Base-by-base conservation (phyloP, 768 basidiomycete species). In the Psilocybe cubensis region DNA sequence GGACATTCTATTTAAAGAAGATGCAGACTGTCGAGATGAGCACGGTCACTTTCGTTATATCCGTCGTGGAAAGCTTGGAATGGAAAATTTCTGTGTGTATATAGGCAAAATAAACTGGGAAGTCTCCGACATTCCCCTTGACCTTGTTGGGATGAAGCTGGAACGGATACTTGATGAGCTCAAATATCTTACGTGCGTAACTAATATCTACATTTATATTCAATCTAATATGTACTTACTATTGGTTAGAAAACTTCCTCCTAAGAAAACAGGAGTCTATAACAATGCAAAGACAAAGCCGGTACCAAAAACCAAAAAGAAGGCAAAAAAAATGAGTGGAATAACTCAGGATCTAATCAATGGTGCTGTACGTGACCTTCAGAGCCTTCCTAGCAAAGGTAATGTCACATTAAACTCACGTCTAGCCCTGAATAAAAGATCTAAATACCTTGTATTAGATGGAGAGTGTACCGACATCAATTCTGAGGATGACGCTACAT, bases 1-100 rank as follows among this genome's bases (percentile, higher is more conserved):
- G 24, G 60, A 62, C 23, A 47, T 50, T 8, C 47, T 62, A 10
- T 62, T 54, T 21, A 55, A 55, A 11, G 46, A 57, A 27, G 38
- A 57, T 24, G 17, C 52, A 21, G 44, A 45, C 20, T 24, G n/a
- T 21, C 56, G 53, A 9, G 23, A 23, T 14, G 24, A 44, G 7
- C 35, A 31, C 21, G 60, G 60, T 6, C 46, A 35, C 10, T 35
- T 62, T 18, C 33, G 11, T 2, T 14, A 58, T 48, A 23, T 62
- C 4, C 24, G 23, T 14, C 38, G 53, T 4, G 53, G 60, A 10
- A 8, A 23, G 4, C 38, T 28, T 38, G 60, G 57, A 1, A 25
- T 58, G 18, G 47, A 54, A 18, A 23, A 42, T 2, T 46, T 58
- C 10, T 17, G 53, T 18, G 18, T 17, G 20, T 62, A 62, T 29